These are phyloP conservation scores for Powellomyces hirtus DNA, from an alignment of 192 early-diverging fungal genomes.

Conservation along the genomic window DNA sequence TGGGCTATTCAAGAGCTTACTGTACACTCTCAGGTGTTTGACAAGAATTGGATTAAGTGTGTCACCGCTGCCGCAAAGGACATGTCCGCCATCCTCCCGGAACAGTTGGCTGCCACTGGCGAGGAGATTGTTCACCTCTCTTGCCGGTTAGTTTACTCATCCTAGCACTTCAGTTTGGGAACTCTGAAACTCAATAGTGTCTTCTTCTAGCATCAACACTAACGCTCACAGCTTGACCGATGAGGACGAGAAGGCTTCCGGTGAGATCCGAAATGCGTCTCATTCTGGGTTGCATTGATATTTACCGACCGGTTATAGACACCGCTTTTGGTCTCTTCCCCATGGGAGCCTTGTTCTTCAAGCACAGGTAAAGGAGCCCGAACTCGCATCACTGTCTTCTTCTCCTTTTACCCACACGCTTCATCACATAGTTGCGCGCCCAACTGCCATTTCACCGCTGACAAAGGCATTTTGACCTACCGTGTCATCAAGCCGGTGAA, in stretches of 20 bases:
- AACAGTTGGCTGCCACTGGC: conserved; percentile 29
- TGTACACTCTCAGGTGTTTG: conserved; percentile 30
- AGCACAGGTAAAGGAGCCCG: conserved; percentile 17
- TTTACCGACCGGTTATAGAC: conserved; percentile 28
- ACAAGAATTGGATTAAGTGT: conserved; percentile 34
- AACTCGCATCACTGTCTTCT: neutral
- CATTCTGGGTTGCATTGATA: too few relatives aligned
- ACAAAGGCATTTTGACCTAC: conserved; percentile 53
- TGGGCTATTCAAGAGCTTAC: conserved; percentile 26
- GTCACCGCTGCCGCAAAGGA: conserved; percentile 31
- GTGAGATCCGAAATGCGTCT: neutral
- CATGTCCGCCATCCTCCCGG: conserved; percentile 34
- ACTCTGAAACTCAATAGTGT: too few relatives aligned
- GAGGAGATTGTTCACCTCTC: conserved; percentile 46
- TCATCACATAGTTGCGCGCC: conserved; percentile 69
- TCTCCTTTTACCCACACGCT: neutral
- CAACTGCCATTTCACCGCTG: conserved; percentile 64
- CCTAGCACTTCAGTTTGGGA: too few relatives aligned
- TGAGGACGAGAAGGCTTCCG: conserved; percentile 31
- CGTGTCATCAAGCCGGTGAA: conserved; percentile 57
- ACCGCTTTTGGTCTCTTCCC: conserved; percentile 66
- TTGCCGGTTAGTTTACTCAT: conserved; percentile 40
- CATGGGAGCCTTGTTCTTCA: conserved; percentile 52
- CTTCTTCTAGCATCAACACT: conserved; percentile 50
- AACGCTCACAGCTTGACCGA: conserved; percentile 58